Conservation (phyloP, 2,329 filamentous ascomycete species). For the Aspergillus pseudoglaucus region DNA sequence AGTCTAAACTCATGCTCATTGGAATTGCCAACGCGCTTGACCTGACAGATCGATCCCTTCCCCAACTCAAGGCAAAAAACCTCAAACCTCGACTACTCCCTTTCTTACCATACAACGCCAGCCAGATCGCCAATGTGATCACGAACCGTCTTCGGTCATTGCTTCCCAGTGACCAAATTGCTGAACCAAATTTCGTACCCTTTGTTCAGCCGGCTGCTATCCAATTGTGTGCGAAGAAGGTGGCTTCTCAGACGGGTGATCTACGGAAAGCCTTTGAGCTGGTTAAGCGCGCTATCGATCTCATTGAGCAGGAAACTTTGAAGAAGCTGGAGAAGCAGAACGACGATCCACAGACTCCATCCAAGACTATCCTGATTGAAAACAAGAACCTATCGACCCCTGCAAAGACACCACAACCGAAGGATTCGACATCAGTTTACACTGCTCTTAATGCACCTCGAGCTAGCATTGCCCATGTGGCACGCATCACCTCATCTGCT, state of each 20-base stretch:
- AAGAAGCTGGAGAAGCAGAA: constrained; percentile 60
- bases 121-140: constrained; percentile 82
- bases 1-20: constrained; percentile 73
- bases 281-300: constrained; percentile 78
- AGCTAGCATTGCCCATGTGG: constrained; percentile 83
- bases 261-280: constrained; percentile 93
- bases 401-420: constrained; percentile 31
- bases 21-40: constrained; percentile 96
- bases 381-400: constrained; percentile 65
- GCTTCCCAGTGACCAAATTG: constrained; percentile 43
- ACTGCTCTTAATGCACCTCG: constrained; percentile 77
- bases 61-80: constrained; percentile 85
- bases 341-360: constrained; percentile 54
- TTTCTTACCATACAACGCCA: constrained; percentile 84
- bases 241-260: constrained; percentile 89
- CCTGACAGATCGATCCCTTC: constrained; percentile 88
- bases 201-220: constrained; percentile 93
- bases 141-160: constrained; percentile 73
- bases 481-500: constrained; percentile 79
- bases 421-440: constrained; percentile 45
- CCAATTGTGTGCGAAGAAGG: constrained; percentile 88
- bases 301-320: constrained; percentile 78
- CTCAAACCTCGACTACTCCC: constrained; percentile 83
- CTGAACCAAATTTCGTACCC: constrained; percentile 59
- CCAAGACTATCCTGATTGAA: constrained; percentile 71